Conservation (phyloP, 1,284 basidiomycete species). For the Fomitiporia mediterranea region DNA sequence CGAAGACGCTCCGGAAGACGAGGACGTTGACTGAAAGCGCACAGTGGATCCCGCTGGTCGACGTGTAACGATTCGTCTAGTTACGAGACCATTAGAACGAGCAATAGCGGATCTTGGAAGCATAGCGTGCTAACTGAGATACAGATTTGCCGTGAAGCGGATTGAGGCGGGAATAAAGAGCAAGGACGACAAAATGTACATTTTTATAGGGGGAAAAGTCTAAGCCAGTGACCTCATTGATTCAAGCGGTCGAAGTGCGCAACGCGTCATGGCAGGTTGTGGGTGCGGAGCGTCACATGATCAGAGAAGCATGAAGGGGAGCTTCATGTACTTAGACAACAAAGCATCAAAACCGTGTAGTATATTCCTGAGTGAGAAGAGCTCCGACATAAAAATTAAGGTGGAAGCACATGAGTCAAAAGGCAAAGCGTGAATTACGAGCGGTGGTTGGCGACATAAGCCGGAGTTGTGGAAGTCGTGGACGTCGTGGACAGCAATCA, state of each 20-base stretch:
- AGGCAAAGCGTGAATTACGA: neutral
- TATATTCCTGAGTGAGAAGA: neutral
- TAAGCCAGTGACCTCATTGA: neutral
- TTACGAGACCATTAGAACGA: neutral
- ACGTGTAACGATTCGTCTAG: neutral
- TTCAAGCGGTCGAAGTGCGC: neutral
- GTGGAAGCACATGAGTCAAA: too few relatives aligned
- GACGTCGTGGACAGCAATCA: too few relatives aligned
- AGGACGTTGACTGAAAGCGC: slow-evolving; percentile 8
- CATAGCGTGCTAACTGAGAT: neutral
- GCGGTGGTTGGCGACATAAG: too few relatives aligned
- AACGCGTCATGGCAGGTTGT: neutral
- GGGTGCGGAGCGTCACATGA: neutral
- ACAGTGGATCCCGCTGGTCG: neutral
- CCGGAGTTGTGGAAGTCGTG: too few relatives aligned
- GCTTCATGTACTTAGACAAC: neutral
- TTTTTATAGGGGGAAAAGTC: neutral
- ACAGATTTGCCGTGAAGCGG: neutral
- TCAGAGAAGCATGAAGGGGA: neutral
- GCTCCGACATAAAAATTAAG: neutral
- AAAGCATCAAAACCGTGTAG: neutral
- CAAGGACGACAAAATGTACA: neutral
- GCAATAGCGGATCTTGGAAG: neutral
- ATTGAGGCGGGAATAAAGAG: neutral
- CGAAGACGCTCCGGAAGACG: neutral